These are phyloP conservation scores for Coccomyxa subellipsoidea DNA, from an alignment of 163 green algal species.

Conservation along the genomic window DNA sequence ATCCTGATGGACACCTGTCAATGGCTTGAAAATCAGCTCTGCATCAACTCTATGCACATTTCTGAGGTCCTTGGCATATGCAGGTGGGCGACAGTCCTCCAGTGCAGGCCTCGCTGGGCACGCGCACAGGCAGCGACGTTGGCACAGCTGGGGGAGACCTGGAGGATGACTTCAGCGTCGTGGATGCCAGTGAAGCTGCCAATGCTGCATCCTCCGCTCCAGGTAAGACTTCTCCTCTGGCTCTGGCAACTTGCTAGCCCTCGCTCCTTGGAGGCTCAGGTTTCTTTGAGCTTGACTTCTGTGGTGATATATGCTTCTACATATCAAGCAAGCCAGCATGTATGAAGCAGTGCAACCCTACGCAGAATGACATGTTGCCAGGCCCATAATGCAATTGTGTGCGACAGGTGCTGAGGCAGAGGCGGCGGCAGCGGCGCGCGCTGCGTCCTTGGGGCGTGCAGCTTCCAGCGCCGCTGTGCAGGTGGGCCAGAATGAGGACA, in stretches of 20 bases:
- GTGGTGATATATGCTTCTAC: too few relatives aligned
- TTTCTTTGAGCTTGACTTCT: too few relatives aligned
- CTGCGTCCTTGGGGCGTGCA: not conserved
- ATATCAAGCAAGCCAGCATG: too few relatives aligned
- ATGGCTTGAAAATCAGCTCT: too few relatives aligned
- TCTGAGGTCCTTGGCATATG: too few relatives aligned
- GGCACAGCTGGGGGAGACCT: not conserved
- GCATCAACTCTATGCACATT: too few relatives aligned
- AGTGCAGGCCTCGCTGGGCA: not conserved
- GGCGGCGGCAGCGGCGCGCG: not conserved
- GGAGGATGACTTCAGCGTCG: conserved; percentile 7
- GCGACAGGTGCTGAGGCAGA: not conserved
- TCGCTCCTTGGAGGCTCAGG: too few relatives aligned
- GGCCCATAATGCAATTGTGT: not conserved
- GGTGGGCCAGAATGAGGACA: not conserved
- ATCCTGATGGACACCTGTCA: too few relatives aligned
- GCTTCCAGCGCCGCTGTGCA: not conserved
- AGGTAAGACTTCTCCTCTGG: too few relatives aligned
- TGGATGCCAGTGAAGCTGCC: not conserved
- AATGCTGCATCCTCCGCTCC: not conserved
- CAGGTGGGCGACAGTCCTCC: not conserved
- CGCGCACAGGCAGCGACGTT: not conserved
- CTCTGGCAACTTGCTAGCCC: too few relatives aligned
- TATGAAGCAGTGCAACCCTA: not conserved
- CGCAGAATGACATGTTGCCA: not conserved